These are phyloP conservation scores for Russula foetens DNA, from an alignment of 768 basidiomycete genomes.

Conservation along the genomic window DNA sequence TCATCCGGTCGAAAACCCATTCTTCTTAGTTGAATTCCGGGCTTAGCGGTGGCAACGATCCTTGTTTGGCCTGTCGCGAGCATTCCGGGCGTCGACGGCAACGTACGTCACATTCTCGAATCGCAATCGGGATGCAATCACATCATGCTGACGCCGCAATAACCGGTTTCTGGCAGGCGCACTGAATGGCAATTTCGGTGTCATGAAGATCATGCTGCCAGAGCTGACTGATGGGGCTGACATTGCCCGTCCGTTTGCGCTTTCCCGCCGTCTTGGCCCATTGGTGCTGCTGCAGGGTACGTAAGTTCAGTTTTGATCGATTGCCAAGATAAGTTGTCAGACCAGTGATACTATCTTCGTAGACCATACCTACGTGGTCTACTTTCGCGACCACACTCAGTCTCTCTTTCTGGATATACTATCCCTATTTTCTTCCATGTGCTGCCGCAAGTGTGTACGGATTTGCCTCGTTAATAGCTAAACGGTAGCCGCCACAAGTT, in stretches of 20 bases:
- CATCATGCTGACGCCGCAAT: neutral
- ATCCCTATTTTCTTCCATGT: constrained; percentile 29
- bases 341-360: no score
- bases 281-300: constrained; percentile 4
- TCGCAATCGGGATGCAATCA: no score
- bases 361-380: constrained; percentile 20
- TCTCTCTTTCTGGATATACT: constrained; percentile 17
- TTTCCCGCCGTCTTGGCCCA: constrained; percentile 27
- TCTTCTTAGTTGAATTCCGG: constrained; percentile 32
- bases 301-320: neutral
- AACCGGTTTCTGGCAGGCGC: constrained; percentile 2
- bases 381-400: constrained; percentile 22
- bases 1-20: constrained; percentile 43
- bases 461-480: constrained; percentile 21
- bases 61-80: constrained; percentile 31
- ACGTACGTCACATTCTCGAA: no score
- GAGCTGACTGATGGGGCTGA: constrained; percentile 58
- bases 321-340: no score
- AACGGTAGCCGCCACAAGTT: constrained; percentile 20
- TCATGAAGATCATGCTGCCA: constrained; percentile 34
- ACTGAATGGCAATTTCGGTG: neutral
- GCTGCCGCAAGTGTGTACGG: constrained; percentile 27
- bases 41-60: constrained; percentile 27
- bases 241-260: constrained; percentile 33
- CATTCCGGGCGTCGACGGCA: constrained; percentile 24